phyloP scores from a whole-genome alignment of 805 yeast species.

The Monosporozyma aerobia region DNA sequence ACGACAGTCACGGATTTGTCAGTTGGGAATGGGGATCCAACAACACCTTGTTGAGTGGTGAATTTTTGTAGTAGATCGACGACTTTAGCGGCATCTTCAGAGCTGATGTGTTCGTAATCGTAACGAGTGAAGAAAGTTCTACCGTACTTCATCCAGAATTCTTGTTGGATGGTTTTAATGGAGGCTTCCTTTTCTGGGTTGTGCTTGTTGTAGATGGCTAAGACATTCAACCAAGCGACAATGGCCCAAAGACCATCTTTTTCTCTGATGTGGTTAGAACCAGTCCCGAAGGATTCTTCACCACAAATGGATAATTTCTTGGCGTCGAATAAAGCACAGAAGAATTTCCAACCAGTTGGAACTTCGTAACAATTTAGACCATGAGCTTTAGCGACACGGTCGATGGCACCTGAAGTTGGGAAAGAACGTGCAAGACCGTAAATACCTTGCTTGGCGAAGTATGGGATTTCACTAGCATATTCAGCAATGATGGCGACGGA shows the following conservation, averaged over 20 bases:
- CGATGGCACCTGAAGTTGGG: conserved; percentile 96
- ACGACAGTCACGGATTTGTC: conserved; percentile 42
- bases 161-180: conserved; percentile 68
- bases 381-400: conserved; percentile 74
- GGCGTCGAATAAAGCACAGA: conserved; percentile 91
- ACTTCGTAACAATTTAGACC: conserved; percentile 80
- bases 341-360: conserved; percentile 98
- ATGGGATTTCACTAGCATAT: conserved; percentile 86
- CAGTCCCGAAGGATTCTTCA: conserved; percentile 97
- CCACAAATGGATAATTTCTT: conserved; percentile 93
- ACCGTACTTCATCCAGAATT: conserved; percentile 88
- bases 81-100: conserved; percentile 65
- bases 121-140: conserved; percentile 95
- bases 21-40: conserved; percentile 45
- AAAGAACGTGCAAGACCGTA: conserved; percentile 92
- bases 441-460: conserved; percentile 75
- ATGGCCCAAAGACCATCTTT: conserved; percentile 98
- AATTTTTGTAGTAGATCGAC: conserved; percentile 42
- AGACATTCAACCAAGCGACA: conserved; percentile 91
- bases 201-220: conserved; percentile 67
- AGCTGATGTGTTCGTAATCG: conserved; percentile 78
- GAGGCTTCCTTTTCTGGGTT: conserved; percentile 54
- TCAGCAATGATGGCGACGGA: conserved; percentile 96
- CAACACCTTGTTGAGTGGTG: conserved; percentile 32
- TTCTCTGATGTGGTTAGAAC: conserved; percentile 94